Percentiles rank a stretch among this genome's conserved stretches.
Evolutionary conservation across 2,329 filamentous ascomycete species (phyloP).

Genomic region (Cladosporium phlei): DNA sequence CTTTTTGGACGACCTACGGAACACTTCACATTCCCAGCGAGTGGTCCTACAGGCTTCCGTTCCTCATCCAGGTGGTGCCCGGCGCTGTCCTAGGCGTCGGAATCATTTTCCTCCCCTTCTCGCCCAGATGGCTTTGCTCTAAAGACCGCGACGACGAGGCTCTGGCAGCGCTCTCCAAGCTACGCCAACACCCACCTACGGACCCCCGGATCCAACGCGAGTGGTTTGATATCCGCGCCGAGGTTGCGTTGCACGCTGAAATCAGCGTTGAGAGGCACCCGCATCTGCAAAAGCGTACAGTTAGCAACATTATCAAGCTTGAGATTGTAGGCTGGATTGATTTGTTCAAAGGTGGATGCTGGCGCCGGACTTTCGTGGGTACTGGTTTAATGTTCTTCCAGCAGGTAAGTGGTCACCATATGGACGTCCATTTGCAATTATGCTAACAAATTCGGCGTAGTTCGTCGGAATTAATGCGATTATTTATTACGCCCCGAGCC

Average conservation of each 20-base stretch:
- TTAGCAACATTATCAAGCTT: constrained; percentile 35
- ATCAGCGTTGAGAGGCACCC: constrained; percentile 37
- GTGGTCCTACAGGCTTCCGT: constrained; percentile 46
- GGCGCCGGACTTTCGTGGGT: constrained; percentile 48
- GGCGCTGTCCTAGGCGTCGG: constrained; percentile 29
- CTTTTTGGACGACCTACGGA: constrained; percentile 53
- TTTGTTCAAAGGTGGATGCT: constrained; percentile 43
- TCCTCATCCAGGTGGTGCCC: constrained; percentile 43
- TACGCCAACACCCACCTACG: constrained; percentile 38
- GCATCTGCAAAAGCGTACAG: constrained; percentile 23
- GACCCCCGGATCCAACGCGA: constrained; percentile 51
- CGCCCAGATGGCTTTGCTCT: constrained; percentile 31
- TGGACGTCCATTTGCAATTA: neutral
- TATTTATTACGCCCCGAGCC: constrained; percentile 46
- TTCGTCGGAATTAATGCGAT: constrained; percentile 41
- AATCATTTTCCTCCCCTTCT: constrained; percentile 33
- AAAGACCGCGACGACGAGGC: constrained; percentile 31
- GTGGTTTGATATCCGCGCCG: constrained; percentile 49
- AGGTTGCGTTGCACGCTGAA: constrained; percentile 50
- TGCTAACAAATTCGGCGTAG: constrained; percentile 16
- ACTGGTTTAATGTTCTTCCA: constrained; percentile 55
- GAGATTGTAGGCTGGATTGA: constrained; percentile 46
- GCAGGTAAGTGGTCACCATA: constrained; percentile 36
- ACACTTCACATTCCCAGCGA: constrained; percentile 46
- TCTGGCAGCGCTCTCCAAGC: constrained; percentile 25